Evolutionary conservation across 2,329 filamentous ascomycete species (phyloP).

Genomic region (Graphiopsis chlorocephala): DNA sequence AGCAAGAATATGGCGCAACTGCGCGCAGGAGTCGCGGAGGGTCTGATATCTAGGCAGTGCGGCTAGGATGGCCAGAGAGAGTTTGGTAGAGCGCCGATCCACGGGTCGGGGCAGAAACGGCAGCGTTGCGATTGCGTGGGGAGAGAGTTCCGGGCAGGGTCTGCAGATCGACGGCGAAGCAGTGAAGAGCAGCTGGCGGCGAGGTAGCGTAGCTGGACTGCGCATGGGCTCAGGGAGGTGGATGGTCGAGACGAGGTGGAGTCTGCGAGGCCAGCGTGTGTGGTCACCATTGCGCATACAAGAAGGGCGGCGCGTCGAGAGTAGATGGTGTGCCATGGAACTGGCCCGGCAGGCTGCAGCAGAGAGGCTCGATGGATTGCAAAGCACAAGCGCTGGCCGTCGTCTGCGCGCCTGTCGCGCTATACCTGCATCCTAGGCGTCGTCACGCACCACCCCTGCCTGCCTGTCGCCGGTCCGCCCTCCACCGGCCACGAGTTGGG

Average conservation of each 20-base stretch:
- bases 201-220: background rate
- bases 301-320: background rate
- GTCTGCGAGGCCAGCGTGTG: background rate
- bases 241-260: background rate
- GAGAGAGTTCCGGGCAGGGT: background rate
- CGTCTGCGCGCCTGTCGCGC: slow-evolving; percentile 3
- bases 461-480: background rate
- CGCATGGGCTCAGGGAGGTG: background rate
- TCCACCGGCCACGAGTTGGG: background rate
- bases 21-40: background rate
- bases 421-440: background rate
- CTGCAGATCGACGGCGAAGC: background rate
- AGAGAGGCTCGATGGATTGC: background rate
- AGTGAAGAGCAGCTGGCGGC: slow-evolving; percentile 1
- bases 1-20: slow-evolving; percentile 7
- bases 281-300: background rate
- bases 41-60: slow-evolving; percentile 10
- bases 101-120: background rate
- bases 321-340: background rate
- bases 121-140: background rate
- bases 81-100: background rate
- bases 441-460: slow-evolving; percentile 4
- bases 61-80: background rate
- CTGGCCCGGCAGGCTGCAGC: background rate
- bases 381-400: slow-evolving; percentile 2